Evolutionary conservation across 2,329 filamentous ascomycete genomes (phyloP), one percentile per base, ranked within the genome.

Genomic region (Bipolaris sorokiniana): DNA sequence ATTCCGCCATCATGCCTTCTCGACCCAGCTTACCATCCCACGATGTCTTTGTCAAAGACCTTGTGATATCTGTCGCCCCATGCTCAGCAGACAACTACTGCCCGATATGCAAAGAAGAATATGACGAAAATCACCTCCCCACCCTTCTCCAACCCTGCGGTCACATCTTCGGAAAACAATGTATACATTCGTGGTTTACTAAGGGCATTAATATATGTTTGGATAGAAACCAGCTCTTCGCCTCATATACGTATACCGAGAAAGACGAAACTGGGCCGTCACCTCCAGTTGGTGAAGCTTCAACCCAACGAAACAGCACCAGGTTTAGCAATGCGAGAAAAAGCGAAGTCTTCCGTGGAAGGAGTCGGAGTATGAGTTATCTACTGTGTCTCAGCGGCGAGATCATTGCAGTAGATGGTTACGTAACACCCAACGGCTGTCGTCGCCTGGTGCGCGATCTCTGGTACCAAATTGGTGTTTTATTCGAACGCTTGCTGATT

Each of bases 151-250:
- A n/a, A 16, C 41, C 34, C 11, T 65, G 61, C 36, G 55, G 59
- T 2, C 61, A 64, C 46, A 59, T 64, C 1, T 64, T 65, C 33
- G 56, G 59, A 9, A 53, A 42, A 13, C 45, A 46, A n/a, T 62
- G 63, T n/a, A 50, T 64, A 23, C 46, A 38, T 0, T 2, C 28
- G 5, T 62, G 56, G 56, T 56, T 62, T 5, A 2, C 34, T 3
- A 36, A 40, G 16, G 50, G 46, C 3, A 48, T 51, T 1, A 50
- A 48, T 2, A 56, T 20, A n/a, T 56, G 36, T 0, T 0, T 52
- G n/a, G 54, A 56, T 20, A 52, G 49, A 23, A 13, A 23, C 3
- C 34, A 16, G 22, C 48, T 56, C 37, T 56, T 56, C 7, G 26
- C 4, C 48, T 4, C 23, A 11, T 3, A 15, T 7, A 34, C 22